These are phyloP conservation scores for Penicillium sclerotigenum DNA, from an alignment of 2,329 filamentous ascomycete genomes.

Conservation along the genomic window DNA sequence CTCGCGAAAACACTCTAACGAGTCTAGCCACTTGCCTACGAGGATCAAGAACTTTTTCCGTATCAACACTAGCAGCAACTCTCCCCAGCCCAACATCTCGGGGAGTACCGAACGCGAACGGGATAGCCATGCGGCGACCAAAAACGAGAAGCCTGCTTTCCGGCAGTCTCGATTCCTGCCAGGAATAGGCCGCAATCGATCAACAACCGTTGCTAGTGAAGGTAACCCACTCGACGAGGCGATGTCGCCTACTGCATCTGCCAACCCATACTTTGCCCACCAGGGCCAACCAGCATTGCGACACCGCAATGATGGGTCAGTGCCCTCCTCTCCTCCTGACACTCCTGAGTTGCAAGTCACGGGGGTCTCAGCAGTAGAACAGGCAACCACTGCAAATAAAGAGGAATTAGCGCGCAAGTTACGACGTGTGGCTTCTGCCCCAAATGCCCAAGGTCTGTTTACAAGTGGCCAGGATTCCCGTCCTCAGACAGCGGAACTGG, in stretches of 20 bases:
- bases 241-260: slow-evolving; percentile 86
- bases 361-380: slow-evolving; percentile 62
- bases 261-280: slow-evolving; percentile 96
- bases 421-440: slow-evolving; percentile 89
- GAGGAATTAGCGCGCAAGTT: slow-evolving; percentile 92
- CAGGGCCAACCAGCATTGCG: slow-evolving; percentile 90
- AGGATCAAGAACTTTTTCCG: slow-evolving; percentile 69
- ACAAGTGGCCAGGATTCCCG: slow-evolving; percentile 61
- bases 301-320: slow-evolving; percentile 91
- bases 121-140: slow-evolving; percentile 47
- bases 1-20: slow-evolving; percentile 45
- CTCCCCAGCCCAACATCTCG: slow-evolving; percentile 34
- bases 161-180: slow-evolving; percentile 87
- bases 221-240: slow-evolving; percentile 85
- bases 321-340: slow-evolving; percentile 88
- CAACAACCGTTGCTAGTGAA: slow-evolving; percentile 87
- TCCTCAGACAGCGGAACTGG: slow-evolving; percentile 79
- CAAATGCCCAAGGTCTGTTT: slow-evolving; percentile 93
- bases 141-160: slow-evolving; percentile 66
- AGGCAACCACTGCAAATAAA: slow-evolving; percentile 75
- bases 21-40: slow-evolving; percentile 54
- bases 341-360: slow-evolving; percentile 76
- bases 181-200: slow-evolving; percentile 80
- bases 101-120: slow-evolving; percentile 31
- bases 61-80: slow-evolving; percentile 56